Evolutionary conservation across 2,329 filamentous ascomycete species (phyloP).

Genomic region (Stemphylium lycopersici): DNA sequence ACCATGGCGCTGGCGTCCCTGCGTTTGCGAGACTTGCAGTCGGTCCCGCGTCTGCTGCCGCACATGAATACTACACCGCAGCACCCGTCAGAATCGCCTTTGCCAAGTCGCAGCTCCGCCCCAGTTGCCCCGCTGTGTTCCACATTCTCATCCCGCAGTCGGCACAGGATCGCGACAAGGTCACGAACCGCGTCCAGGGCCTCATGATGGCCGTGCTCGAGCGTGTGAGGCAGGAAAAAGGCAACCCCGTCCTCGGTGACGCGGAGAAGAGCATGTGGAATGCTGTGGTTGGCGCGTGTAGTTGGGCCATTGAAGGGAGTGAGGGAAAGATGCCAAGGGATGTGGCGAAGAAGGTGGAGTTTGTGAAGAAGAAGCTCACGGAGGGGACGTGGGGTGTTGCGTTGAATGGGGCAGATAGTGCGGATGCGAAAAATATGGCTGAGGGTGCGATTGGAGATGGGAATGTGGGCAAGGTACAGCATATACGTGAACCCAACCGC

Average conservation of each 20-base stretch:
- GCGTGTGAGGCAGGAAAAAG: slow-evolving; percentile 31
- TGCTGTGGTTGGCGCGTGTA: slow-evolving; percentile 29
- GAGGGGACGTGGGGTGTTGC: slow-evolving; percentile 32
- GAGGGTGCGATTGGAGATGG: too few species aligned
- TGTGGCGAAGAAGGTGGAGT: slow-evolving; percentile 33
- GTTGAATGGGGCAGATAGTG: slow-evolving; percentile 1
- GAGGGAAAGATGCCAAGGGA: slow-evolving; percentile 35
- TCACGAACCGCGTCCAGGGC: slow-evolving; percentile 35
- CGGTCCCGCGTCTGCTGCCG: slow-evolving; percentile 25
- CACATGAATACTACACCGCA: slow-evolving; percentile 23
- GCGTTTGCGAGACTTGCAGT: slow-evolving; percentile 36
- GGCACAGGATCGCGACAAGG: slow-evolving; percentile 19
- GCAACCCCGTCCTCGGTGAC: slow-evolving; percentile 21
- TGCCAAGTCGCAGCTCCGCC: slow-evolving; percentile 18
- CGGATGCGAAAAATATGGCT: not conserved
- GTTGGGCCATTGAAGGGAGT: slow-evolving; percentile 33
- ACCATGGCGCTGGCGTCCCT: slow-evolving; percentile 12
- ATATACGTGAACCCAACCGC: slow-evolving; percentile 4
- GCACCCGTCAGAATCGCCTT: slow-evolving; percentile 33
- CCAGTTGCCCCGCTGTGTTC: slow-evolving; percentile 21
- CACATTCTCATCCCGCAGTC: slow-evolving; percentile 29
- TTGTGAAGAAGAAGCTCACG: slow-evolving; percentile 31
- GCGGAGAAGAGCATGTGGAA: slow-evolving; percentile 32
- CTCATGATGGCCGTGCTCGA: slow-evolving; percentile 42
- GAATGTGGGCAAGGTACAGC: not conserved